Conservation (phyloP, 1,284 basidiomycete genomes). For the Moniliella sp. region DNA sequence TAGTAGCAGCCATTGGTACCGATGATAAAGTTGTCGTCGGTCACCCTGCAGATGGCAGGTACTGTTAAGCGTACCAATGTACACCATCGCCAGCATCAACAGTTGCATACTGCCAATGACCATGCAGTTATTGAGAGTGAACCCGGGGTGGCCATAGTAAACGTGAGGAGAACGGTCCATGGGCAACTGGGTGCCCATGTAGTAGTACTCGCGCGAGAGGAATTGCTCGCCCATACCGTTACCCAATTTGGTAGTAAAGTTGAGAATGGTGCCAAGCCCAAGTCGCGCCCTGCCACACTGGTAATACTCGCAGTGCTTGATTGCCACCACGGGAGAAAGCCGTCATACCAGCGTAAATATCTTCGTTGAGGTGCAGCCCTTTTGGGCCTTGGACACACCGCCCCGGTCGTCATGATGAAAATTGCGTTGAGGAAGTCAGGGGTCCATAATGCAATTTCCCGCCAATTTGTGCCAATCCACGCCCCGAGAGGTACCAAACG, state of each 20-base stretch:
- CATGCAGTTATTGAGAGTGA: slow-evolving; percentile 98
- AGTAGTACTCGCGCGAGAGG: slow-evolving; percentile 96
- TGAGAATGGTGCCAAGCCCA: slow-evolving; percentile 92
- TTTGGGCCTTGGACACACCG: slow-evolving; percentile 94
- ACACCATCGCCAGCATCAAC: slow-evolving; percentile 33
- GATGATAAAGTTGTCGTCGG: slow-evolving; percentile 26
- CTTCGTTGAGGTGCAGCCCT: slow-evolving; percentile 93
- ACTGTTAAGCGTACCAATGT: slow-evolving; percentile 29
- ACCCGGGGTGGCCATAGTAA: slow-evolving; percentile 97
- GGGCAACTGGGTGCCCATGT: slow-evolving; percentile 90
- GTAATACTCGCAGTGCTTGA: slow-evolving; percentile 98
- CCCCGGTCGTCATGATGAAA: slow-evolving; percentile 96
- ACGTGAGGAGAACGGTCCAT: slow-evolving; percentile 96
- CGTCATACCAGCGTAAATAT: slow-evolving; percentile 98
- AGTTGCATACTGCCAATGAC: slow-evolving; percentile 32
- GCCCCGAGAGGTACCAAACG: slow-evolving; percentile 92
- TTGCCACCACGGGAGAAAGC: slow-evolving; percentile 87
- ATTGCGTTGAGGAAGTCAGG: slow-evolving; percentile 95
- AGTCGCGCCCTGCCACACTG: slow-evolving; percentile 89
- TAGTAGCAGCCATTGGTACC: slow-evolving; percentile 32
- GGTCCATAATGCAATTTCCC: slow-evolving; percentile 95
- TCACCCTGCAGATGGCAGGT: slow-evolving; percentile 24
- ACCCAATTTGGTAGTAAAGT: slow-evolving; percentile 98
- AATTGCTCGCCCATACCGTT: slow-evolving; percentile 98
- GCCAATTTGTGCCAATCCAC: slow-evolving; percentile 85